phyloP scores from a whole-genome alignment of 1,139 yeast species.

The Blastobotrys illinoisensis region DNA sequence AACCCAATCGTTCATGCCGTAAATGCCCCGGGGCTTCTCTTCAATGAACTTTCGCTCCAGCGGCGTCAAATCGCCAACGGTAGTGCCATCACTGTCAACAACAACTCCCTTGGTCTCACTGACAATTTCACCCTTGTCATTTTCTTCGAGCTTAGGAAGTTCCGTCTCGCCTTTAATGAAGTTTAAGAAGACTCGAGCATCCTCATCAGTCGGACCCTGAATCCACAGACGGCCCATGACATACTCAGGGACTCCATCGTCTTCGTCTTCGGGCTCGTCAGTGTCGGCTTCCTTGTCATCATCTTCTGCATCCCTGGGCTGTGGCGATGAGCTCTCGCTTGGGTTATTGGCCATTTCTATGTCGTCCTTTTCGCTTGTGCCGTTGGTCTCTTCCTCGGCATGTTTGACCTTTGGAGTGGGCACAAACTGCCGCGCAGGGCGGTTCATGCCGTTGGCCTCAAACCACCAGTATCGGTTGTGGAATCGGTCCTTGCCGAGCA shows the following conservation, averaged over 20 bases:
- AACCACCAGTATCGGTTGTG: constrained; percentile 95
- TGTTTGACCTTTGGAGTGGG: constrained; percentile 34
- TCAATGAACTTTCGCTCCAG: constrained; percentile 61
- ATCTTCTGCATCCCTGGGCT: constrained; percentile 7
- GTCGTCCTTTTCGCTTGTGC: constrained; percentile 4
- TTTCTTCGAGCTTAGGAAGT: constrained; percentile 4
- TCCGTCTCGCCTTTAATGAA: constrained; percentile 17
- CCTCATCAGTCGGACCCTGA: constrained; percentile 81
- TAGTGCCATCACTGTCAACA: constrained; percentile 23
- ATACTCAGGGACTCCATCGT: constrained; percentile 48
- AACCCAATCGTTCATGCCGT: constrained; percentile 59
- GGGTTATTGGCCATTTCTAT: not conserved
- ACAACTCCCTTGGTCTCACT: constrained; percentile 18
- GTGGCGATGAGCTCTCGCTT: not conserved
- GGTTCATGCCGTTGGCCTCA: constrained; percentile 70
- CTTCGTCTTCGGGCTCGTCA: constrained; percentile 35
- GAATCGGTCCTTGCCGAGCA: constrained; percentile 77
- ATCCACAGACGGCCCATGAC: constrained; percentile 88
- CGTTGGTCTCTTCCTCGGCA: constrained; percentile 9
- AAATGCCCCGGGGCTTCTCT: constrained; percentile 53
- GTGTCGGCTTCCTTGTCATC: constrained; percentile 20
- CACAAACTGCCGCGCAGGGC: constrained; percentile 3
- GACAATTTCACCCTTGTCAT: constrained; percentile 10
- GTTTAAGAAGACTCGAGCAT: constrained; percentile 42
- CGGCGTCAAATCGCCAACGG: constrained; percentile 18